Evolutionary conservation across 2,329 filamentous ascomycete genomes (phyloP), one percentile per base, ranked within the genome.

Genomic region (Microcyclospora pomicola): DNA sequence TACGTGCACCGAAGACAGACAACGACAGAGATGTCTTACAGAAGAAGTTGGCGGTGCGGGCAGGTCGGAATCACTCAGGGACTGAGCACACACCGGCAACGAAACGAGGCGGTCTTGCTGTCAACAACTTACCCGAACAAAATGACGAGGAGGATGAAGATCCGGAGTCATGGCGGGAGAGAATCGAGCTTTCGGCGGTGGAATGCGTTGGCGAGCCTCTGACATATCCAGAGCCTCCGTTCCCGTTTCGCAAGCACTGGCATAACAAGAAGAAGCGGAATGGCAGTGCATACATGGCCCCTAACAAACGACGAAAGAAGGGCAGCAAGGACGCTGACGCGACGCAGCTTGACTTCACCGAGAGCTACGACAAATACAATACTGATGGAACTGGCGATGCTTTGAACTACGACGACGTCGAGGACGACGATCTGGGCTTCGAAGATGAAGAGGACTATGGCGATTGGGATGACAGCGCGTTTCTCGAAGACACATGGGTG

Each of bases 191-290:
- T 43, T 72, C 73, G 15, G 87, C 84, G 15, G 82, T 92, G 1
- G 88, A 96, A 57, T 95, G 87, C 59, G 75, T 77, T 44, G 70
- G 82, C n/a, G 72, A 82, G 24, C 72, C 69, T 5, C 63, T 84
- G 30, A 63, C 71, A 27, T 66, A 93, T 33, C 81, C 73, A 37
- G 72, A 82, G 27, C 87, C 88, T 0, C 83, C 87, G 0, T 95
- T 92, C 52, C 87, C 87, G 0, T 95, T 95, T 57, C 68, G 82
- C 12, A 86, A 95, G 58, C 49, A 54, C 15, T 95, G 87, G 88
- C 84, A 93, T 58, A 71, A 74, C 3, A 79, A 85, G 43, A 44
- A 55, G 48, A 41, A 61, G 58, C 45, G 59, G 53, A 15, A 53
- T 45, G 39, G 36, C 27, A 43, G 41, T 15, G 59, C 56, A 30